These are phyloP conservation scores for Phaffia rhodozyma DNA, from an alignment of 1,284 basidiomycete genomes.

Conservation along the genomic window DNA sequence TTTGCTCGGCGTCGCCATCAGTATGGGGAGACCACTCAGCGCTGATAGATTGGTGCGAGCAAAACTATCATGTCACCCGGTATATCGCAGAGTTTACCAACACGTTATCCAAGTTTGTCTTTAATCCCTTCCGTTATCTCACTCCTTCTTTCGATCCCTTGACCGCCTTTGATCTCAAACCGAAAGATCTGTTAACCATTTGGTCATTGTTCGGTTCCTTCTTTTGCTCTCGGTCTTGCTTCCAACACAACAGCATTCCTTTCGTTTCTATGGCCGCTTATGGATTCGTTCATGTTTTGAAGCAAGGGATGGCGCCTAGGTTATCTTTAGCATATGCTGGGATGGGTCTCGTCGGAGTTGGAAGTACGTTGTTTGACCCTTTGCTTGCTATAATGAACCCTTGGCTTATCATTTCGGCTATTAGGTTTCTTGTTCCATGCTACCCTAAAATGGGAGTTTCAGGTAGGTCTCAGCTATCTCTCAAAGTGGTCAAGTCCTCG, in stretches of 20 bases:
- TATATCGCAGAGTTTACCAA: constrained; percentile 10
- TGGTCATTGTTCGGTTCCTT: too few relatives aligned
- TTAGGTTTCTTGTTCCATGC: constrained; percentile 13
- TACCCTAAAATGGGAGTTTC: constrained; percentile 8
- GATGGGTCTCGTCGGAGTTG: constrained; percentile 6
- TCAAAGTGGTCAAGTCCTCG: background rate
- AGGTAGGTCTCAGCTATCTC: background rate
- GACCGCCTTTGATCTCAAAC: too few relatives aligned
- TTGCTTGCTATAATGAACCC: background rate
- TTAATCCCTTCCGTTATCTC: too few relatives aligned
- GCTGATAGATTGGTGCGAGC: constrained; percentile 1
- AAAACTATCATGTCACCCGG: background rate
- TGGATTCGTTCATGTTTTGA: background rate
- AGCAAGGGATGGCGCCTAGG: background rate
- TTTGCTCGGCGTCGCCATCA: too few relatives aligned
- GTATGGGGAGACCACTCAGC: too few relatives aligned
- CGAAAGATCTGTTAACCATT: too few relatives aligned
- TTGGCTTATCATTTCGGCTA: background rate
- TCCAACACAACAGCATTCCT: background rate
- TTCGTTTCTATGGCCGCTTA: constrained; percentile 8
- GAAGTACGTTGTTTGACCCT: background rate
- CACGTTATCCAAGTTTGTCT: constrained; percentile 2
- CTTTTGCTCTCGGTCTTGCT: too few relatives aligned
- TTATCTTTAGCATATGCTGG: background rate
- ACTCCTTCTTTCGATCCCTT: too few relatives aligned